Conservation (phyloP, 257 asterid genomes). For the Datura wrightii region DNA sequence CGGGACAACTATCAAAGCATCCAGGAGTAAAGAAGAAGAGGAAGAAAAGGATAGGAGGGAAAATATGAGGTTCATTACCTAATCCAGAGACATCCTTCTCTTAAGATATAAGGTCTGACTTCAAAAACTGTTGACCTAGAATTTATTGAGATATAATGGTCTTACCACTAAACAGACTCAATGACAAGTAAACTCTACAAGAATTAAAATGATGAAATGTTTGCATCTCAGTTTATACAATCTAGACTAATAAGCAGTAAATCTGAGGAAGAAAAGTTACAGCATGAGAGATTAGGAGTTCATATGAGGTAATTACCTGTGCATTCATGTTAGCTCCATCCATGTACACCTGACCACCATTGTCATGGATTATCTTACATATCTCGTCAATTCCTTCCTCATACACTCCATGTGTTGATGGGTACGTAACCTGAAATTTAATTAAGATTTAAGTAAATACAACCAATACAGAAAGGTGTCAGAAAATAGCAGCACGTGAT, state of each 20-base stretch:
- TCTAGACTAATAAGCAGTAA: slow-evolving; percentile 9
- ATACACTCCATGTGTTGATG: slow-evolving; percentile 98
- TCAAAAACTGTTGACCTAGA: not conserved
- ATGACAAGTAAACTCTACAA: not conserved
- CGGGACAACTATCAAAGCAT: not conserved
- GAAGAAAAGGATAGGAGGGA: not conserved
- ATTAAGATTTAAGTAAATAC: slow-evolving; percentile 1
- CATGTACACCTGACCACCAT: slow-evolving; percentile 99
- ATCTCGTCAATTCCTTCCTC: slow-evolving; percentile 99
- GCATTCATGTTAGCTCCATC: slow-evolving; percentile 99
- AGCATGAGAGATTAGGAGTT: slow-evolving; percentile 13
- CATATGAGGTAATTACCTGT: slow-evolving; percentile 60
- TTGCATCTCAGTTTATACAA: not conserved
- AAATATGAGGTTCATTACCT: slow-evolving; percentile 16
- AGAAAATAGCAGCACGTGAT: not conserved
- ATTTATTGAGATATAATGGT: not conserved
- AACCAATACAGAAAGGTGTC: slow-evolving; percentile 20
- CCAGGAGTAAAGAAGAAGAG: slow-evolving; percentile 19
- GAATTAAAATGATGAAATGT: slow-evolving; percentile 12
- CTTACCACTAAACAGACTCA: not conserved
- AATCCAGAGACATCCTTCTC: not conserved
- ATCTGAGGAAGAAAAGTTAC: slow-evolving; percentile 15
- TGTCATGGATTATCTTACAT: slow-evolving; percentile 92
- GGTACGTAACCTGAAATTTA: slow-evolving; percentile 83
- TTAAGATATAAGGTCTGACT: slow-evolving; percentile 2